These are phyloP conservation scores for Phyllosticta citriasiana DNA, from an alignment of 2,329 filamentous ascomycete genomes.

Conservation along the genomic window DNA sequence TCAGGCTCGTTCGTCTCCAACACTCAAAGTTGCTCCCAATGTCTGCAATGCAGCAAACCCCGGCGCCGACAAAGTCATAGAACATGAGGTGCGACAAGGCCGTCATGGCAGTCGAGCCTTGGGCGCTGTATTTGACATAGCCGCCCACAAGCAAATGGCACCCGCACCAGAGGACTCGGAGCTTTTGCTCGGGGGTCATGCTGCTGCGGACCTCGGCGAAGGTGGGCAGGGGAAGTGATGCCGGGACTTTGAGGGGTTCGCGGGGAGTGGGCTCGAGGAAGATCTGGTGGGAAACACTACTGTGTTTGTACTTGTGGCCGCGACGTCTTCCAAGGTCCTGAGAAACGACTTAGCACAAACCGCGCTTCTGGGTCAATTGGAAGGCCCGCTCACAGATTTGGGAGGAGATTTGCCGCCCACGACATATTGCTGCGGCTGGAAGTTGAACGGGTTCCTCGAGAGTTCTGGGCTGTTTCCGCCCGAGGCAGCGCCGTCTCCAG, in stretches of 20 bases:
- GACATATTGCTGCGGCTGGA: constrained; percentile 55
- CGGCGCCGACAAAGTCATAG: constrained; percentile 87
- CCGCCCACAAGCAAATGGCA: constrained; percentile 77
- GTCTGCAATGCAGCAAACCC: constrained; percentile 85
- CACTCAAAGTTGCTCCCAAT: constrained; percentile 95
- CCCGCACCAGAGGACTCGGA: constrained; percentile 76
- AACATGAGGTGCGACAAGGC: constrained; percentile 88
- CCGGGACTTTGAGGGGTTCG: constrained; percentile 78
- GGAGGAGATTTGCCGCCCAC: constrained; percentile 50
- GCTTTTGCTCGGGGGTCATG: constrained; percentile 80
- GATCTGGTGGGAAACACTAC: constrained; percentile 90
- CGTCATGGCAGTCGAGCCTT: constrained; percentile 81
- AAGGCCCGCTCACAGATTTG: constrained; percentile 55
- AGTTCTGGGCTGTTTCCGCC: constrained; percentile 28
- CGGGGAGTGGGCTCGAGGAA: constrained; percentile 84
- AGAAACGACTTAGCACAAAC: background rate
- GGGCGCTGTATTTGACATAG: constrained; percentile 76
- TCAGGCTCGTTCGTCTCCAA: constrained; percentile 85
- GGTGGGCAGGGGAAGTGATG: constrained; percentile 85
- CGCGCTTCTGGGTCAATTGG: background rate
- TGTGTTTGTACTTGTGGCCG: constrained; percentile 97
- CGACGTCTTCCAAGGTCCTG: constrained; percentile 84
- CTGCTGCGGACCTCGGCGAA: constrained; percentile 77
- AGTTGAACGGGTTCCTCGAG: constrained; percentile 83
- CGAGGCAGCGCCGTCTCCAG: background rate